These are phyloP conservation scores for Solanum verrucosum DNA, from an alignment of 257 asterid genomes.

Conservation along the genomic window DNA sequence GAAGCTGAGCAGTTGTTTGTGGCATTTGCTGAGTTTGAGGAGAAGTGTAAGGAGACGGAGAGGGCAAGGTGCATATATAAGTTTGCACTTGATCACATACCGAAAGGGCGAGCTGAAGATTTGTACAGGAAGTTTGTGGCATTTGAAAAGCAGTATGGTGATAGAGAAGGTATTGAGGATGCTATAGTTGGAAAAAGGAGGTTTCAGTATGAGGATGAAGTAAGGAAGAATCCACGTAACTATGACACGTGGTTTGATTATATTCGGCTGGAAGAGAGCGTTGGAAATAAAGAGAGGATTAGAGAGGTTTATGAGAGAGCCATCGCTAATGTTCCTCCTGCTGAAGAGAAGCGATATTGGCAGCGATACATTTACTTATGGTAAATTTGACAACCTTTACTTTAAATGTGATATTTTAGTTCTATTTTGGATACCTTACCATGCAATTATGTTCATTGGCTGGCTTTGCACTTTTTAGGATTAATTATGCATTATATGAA, in stretches of 20 bases:
- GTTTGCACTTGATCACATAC: conserved; percentile 83
- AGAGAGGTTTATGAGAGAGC: conserved; percentile 91
- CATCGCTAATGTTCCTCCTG: conserved; percentile 86
- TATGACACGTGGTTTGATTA: conserved; percentile 94
- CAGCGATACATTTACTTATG: conserved; percentile 87
- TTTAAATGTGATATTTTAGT: not conserved
- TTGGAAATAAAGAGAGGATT: conserved; percentile 51
- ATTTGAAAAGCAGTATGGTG: conserved; percentile 90
- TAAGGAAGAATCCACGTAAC: conserved; percentile 72
- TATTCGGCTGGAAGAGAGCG: conserved; percentile 68
- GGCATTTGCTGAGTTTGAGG: conserved; percentile 92
- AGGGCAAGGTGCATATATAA: conserved; percentile 80
- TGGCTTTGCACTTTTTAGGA: conserved; percentile 36
- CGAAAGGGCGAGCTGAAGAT: conserved; percentile 88
- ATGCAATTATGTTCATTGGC: conserved; percentile 8
- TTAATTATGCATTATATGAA: conserved; percentile 77
- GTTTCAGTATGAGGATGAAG: conserved; percentile 85
- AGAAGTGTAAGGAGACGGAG: conserved; percentile 83
- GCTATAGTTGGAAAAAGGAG: conserved; percentile 89
- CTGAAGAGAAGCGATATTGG: conserved; percentile 90
- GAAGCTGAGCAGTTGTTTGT: conserved; percentile 81
- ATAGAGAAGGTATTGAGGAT: conserved; percentile 85
- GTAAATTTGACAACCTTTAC: conserved; percentile 26
- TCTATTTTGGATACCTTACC: not conserved
- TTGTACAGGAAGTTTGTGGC: conserved; percentile 80